Evolutionary conservation across 345 rosid genomes (phyloP), one percentile per base, ranked within the genome.

Genomic region (Eucalyptus viminalis): DNA sequence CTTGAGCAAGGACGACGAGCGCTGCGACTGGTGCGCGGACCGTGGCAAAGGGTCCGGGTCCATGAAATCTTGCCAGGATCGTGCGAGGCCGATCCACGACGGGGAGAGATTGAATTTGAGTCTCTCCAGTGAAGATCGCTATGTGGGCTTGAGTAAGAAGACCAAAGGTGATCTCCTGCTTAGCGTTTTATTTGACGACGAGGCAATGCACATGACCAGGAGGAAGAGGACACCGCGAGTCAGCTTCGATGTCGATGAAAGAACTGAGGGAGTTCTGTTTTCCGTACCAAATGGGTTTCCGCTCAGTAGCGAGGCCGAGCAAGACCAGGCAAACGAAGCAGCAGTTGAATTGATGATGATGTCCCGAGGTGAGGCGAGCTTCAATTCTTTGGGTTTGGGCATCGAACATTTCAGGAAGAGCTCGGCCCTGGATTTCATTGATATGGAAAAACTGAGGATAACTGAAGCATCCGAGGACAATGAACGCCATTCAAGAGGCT

Each of bases 11-110:
- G 95, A 92, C 89, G 95, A 24, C 34, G 47, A 89, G 91, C 89
- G 85, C 47, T 49, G 90, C 88, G 65, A 88, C 89, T 76, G 88
- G 14, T 94, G 97, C 90, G 72, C 88, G 87, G 93, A 92, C 76
- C 95, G 95, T 86, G 95, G 95, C 4, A 91, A 92, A 92, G 90
- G 54, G 22, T 93, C 93, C 56, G 89, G 88, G 72, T 90, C 94
- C 29, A 80, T 88, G 45, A 92, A 91, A 86, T 58, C 92, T 89
- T 92, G 91, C 44, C 47, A 8, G 69, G 67, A 45, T 62, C 34
- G 45, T 16, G 29, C 10, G 80, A 87, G 76, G 88, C 67, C 67
- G 67, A 25, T 60, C 29, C 31, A 60, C n/a, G 67, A 60, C 67
- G 13, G 31, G 67, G 67, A 60, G 67, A 60, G 67, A 25, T 60